Evolutionary conservation across 1,284 basidiomycete genomes (phyloP).

Genomic region (Taiwanofungus camphoratus): DNA sequence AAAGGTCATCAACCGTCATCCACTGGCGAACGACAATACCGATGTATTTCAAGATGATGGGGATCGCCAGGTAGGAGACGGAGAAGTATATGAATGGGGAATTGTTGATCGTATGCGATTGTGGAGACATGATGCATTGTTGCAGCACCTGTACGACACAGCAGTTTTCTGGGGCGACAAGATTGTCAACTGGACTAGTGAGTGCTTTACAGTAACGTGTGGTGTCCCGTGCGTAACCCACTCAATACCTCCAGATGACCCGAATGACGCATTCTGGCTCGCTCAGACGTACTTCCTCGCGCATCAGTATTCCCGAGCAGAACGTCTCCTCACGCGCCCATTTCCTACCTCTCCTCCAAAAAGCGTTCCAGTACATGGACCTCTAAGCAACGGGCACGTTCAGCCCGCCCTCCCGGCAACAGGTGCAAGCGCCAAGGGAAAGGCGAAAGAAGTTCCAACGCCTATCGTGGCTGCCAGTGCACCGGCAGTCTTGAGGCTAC

Average conservation of each 20-base stretch:
- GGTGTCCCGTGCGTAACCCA: neutral
- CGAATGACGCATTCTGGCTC: constrained; percentile 98
- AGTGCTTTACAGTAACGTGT: constrained; percentile 29
- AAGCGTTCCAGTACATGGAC: constrained; percentile 26
- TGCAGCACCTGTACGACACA: constrained; percentile 97
- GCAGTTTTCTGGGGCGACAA: constrained; percentile 99
- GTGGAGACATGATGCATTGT: constrained; percentile 96
- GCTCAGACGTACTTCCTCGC: constrained; percentile 96
- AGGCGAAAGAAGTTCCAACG: constrained; percentile 47
- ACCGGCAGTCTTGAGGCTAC: constrained; percentile 39
- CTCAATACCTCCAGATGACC: constrained; percentile 58
- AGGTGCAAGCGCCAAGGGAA: constrained; percentile 39
- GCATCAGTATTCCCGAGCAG: constrained; percentile 91
- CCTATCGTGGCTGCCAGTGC: constrained; percentile 1
- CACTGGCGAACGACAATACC: constrained; percentile 70
- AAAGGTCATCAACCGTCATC: constrained; percentile 50
- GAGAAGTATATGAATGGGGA: constrained; percentile 64
- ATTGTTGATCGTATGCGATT: constrained; percentile 93
- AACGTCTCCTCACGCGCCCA: constrained; percentile 83
- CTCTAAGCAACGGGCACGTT: constrained; percentile 39
- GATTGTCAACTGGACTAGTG: constrained; percentile 90
- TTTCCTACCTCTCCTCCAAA: constrained; percentile 52
- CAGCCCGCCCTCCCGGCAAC: constrained; percentile 22
- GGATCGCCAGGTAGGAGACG: constrained; percentile 10
- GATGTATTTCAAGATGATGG: constrained; percentile 69